Evolutionary conservation across 176 grass and related monocot species (phyloP).

Genomic region (Eremochloa ophiuroides): DNA sequence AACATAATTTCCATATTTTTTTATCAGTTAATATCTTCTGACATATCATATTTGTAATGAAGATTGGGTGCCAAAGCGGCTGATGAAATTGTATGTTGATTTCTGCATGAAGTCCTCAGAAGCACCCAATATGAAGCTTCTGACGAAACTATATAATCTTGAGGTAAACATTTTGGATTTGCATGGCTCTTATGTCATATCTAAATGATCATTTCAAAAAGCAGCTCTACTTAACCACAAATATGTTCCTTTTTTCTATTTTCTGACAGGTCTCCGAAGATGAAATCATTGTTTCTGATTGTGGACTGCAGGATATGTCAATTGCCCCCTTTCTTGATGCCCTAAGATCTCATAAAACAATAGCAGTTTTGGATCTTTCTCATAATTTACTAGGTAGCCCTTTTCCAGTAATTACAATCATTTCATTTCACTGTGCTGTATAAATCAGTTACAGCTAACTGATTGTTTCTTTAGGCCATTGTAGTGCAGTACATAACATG

Average conservation of each 20-base stretch:
- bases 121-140: conserved; percentile 60
- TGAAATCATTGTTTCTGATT: conserved; percentile 89
- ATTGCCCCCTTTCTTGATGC: conserved; percentile 73
- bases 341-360: conserved; percentile 73
- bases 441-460: conserved; percentile 18
- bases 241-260: conserved; percentile 26
- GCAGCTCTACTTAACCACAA: conserved; percentile 31
- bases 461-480: not conserved
- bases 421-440: not conserved
- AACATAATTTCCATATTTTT: not conserved
- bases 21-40: not conserved
- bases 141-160: conserved; percentile 85
- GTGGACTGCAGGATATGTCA: conserved; percentile 78
- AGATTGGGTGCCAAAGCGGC: conserved; percentile 88
- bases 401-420: not conserved
- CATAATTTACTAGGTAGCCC: conserved; percentile 86
- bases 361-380: conserved; percentile 92
- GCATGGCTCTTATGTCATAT: not conserved
- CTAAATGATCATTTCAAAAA: conserved; percentile 14
- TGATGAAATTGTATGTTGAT: conserved; percentile 94
- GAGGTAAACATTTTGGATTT: conserved; percentile 54
- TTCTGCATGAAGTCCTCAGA: conserved; percentile 75
- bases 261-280: conserved; percentile 86
- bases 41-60: conserved; percentile 20
- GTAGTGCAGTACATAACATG: not conserved